These are phyloP conservation scores for Metschnikowia rubicola DNA, from an alignment of 805 yeast species.

Conservation along the genomic window DNA sequence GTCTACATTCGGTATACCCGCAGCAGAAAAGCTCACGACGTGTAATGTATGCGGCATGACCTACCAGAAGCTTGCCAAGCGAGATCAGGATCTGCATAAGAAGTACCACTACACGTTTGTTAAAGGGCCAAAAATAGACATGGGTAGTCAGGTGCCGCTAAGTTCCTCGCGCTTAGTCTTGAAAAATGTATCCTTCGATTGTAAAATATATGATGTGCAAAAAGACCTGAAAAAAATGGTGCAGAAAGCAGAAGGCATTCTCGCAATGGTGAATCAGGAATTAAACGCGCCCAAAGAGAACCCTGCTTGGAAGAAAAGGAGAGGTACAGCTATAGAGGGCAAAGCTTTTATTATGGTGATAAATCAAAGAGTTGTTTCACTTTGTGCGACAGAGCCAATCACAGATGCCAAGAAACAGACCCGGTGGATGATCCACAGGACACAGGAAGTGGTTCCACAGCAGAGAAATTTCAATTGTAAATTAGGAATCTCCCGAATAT, in stretches of 20 bases:
- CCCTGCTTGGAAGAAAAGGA: slow-evolving; percentile 26
- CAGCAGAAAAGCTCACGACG: slow-evolving; percentile 17
- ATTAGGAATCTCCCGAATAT: slow-evolving; percentile 40
- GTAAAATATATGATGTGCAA: slow-evolving; percentile 21
- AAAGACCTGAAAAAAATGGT: slow-evolving; percentile 22
- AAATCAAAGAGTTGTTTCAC: slow-evolving; percentile 48
- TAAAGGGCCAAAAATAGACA: slow-evolving; percentile 49
- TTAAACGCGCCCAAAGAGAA: slow-evolving; percentile 51
- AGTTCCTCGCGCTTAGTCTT: slow-evolving; percentile 24
- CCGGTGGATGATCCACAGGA: slow-evolving; percentile 57
- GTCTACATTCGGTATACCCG: slow-evolving; percentile 9
- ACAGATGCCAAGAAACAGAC: slow-evolving; percentile 29
- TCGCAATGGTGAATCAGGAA: slow-evolving; percentile 56
- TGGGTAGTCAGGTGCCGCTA: slow-evolving; percentile 20
- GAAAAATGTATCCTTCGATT: slow-evolving; percentile 11
- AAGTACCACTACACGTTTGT: slow-evolving; percentile 49
- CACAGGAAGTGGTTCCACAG: slow-evolving; percentile 48
- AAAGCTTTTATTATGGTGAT: slow-evolving; percentile 48
- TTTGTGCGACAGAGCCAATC: slow-evolving; percentile 51
- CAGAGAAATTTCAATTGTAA: slow-evolving; percentile 34
- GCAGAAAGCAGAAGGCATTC: slow-evolving; percentile 28
- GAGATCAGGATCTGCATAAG: slow-evolving; percentile 47
- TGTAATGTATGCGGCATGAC: slow-evolving; percentile 57
- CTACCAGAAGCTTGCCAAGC: slow-evolving; percentile 36
- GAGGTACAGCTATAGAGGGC: slow-evolving; percentile 5